Evolutionary conservation across 78 protist genomes (phyloP), one percentile per base, ranked within the genome.

Genomic region (Cavenderia fasciculata): DNA sequence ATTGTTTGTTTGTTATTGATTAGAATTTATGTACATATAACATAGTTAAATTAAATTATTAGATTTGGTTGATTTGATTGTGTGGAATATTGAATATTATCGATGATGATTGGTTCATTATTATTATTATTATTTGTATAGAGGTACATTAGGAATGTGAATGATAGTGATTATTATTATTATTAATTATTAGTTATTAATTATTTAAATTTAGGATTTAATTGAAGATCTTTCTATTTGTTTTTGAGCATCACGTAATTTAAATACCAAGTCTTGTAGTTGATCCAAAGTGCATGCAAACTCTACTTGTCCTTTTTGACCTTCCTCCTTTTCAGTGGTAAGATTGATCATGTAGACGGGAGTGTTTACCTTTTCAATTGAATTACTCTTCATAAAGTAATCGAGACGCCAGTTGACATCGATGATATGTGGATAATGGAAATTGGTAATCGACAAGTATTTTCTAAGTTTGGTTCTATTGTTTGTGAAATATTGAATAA

Each of bases 401-500:
- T 86, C 92, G 16, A 86, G 46, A 57, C 92, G 59, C 92, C 92
- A 86, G 51, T 86, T 86, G 1, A 86, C 84, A 41, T 74, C 92
- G 21, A 86, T 74, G 29, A 86, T 72, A 27, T 74, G 84, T 63
- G 92, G 92, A 41, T 56, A 82, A 44, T 82, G 90, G 61, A 82
- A 82, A 46, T 82, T 82, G 5, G 90, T 82, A 29, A 68, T 72
- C 41, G 90, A 82, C 33, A 82, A 68, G 21, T 12, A 31, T 31
- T 82, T 82, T 82, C 90, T 82, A 43, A 82, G 65, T 38, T 76
- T 59, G 16, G 56, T n/a, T 68, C 90, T 82, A 68, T 82, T n/a
- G 31, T 68, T 57, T 47, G 49, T 82, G 40, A 82, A 82, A 65
- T 57, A 69, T 25, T 68, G 56, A 27, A 59, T 54, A 54, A 82